Evolutionary conservation across 805 yeast species (phyloP).

Genomic region (Kodamaea neixiangensis): DNA sequence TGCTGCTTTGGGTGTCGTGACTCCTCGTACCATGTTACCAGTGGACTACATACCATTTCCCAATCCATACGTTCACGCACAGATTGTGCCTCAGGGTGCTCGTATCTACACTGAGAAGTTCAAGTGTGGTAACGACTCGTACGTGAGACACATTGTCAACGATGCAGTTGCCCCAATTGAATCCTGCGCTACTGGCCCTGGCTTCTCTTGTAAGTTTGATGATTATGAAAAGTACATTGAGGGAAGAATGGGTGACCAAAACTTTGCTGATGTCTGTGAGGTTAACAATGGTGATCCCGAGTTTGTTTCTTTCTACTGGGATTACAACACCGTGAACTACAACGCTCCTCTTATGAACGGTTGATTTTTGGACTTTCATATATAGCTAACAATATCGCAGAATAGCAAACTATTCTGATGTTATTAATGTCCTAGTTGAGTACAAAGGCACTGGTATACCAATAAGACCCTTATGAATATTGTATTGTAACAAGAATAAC

Average conservation of each 20-base stretch:
- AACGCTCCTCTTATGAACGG: slow-evolving; percentile 24
- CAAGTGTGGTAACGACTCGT: slow-evolving; percentile 29
- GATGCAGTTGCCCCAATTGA: slow-evolving; percentile 42
- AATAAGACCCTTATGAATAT: no score
- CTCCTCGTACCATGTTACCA: slow-evolving; percentile 45
- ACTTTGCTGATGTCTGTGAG: slow-evolving; percentile 29
- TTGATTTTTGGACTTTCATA: no score
- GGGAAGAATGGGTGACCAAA: slow-evolving; percentile 29
- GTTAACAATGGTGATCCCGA: slow-evolving; percentile 13
- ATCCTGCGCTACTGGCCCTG: slow-evolving; percentile 41
- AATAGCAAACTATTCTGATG: no score
- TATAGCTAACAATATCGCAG: no score
- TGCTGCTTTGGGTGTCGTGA: slow-evolving; percentile 62
- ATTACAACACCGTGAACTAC: slow-evolving; percentile 27
- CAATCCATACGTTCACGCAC: slow-evolving; percentile 45
- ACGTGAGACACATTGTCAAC: slow-evolving; percentile 41
- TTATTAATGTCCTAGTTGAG: no score
- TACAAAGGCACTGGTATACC: no score
- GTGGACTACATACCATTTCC: slow-evolving; percentile 49
- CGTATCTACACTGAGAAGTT: slow-evolving; percentile 40
- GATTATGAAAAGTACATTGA: slow-evolving; percentile 33
- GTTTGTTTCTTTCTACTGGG: slow-evolving; percentile 45
- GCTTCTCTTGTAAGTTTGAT: slow-evolving; percentile 42
- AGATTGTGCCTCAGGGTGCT: slow-evolving; percentile 44
- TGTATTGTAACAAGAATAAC: no score